Evolutionary conservation across 352 stramenopile species (phyloP), one percentile per base, ranked within the genome.

Genomic region (Thalassiosira hispida): DNA sequence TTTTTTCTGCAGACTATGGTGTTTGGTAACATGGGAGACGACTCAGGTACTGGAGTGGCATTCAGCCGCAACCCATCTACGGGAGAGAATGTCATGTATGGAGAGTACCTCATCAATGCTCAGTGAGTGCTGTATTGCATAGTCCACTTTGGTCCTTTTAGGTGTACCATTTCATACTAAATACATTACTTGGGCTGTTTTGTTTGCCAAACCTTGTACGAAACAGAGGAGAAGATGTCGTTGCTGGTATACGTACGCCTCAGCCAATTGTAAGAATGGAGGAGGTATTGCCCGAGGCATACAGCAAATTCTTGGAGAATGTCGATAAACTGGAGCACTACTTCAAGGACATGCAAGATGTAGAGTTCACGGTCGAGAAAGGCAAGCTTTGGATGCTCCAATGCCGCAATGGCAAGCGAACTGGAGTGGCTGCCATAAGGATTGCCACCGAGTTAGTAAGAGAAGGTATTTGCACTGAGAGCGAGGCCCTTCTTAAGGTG

Each of bases 291-390:
- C 90, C 90, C 2, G 79, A 82, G 11, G 72, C 82, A 5, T 95
- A 95, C 69, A 68, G 72, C 2, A 86, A 95, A 60, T 93, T 96
- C 27, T 64, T 92, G 18, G 61, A 87, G n/a, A 92, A 90, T 65
- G 78, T 90, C 35, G 71, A 88, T 16, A 86, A 78, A 31, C 71
- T 94, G 6, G 89, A 94, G 55, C 52, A 81, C 22, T 87, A 94
- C 46, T 92, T 91, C 69, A 84, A 85, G 18, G 87, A 94, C 52
- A 91, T 93, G 79, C 87, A 94, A 66, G 92, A 96, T 86, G 83
- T 95, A 7, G 92, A 96, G 73, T 96, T 96, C 65, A 95, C 91
- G 0, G 85, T 96, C 3, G 77, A 96, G 61, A 86, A 93, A 33
- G 87, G 85, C 14, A 92, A 92, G 55, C 84, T 96, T 23, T 96